Evolutionary conservation across 2,329 filamentous ascomycete genomes (phyloP).

Genomic region (Boeremia lycopersici): DNA sequence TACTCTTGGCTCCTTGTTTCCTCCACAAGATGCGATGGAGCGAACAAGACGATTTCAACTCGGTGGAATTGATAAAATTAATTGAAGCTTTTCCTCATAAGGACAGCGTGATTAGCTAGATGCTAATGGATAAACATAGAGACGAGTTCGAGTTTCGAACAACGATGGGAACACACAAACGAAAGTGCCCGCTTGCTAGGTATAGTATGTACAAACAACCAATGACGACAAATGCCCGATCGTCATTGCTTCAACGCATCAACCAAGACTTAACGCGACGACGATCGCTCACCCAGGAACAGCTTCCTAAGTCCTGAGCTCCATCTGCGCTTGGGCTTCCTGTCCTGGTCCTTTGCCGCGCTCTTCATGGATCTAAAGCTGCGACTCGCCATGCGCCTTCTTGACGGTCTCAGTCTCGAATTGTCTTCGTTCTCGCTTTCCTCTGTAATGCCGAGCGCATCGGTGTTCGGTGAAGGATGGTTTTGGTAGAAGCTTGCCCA

Average conservation of each 20-base stretch:
- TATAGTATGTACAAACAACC: not conserved
- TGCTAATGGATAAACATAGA: not conserved
- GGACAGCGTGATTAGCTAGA: not conserved
- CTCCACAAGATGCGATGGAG: too few species aligned
- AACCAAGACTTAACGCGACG: not conserved
- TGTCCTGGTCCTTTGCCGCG: conserved; percentile 13
- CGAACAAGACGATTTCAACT: too few species aligned
- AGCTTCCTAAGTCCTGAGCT: conserved; percentile 29
- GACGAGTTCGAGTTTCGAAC: too few species aligned
- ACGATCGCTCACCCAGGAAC: conserved; percentile 17
- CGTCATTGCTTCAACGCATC: not conserved
- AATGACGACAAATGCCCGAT: not conserved
- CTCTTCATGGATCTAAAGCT: conserved; percentile 12
- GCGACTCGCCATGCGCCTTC: conserved; percentile 7
- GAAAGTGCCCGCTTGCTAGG: conserved; percentile 1
- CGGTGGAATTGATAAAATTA: too few species aligned
- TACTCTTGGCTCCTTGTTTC: too few species aligned
- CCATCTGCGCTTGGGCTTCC: conserved; percentile 29
- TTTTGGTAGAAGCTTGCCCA: conserved; percentile 13
- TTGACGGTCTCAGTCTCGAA: not conserved
- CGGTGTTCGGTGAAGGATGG: conserved; percentile 1
- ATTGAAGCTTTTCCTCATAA: too few species aligned
- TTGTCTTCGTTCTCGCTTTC: not conserved
- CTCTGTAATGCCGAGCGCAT: conserved; percentile 10
- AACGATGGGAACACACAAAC: not conserved